A percentile compares a stretch with the other conserved stretches of the same genome.
Evolutionary conservation across 345 rosid genomes (phyloP).

Genomic region (Eucalyptus paniculata): DNA sequence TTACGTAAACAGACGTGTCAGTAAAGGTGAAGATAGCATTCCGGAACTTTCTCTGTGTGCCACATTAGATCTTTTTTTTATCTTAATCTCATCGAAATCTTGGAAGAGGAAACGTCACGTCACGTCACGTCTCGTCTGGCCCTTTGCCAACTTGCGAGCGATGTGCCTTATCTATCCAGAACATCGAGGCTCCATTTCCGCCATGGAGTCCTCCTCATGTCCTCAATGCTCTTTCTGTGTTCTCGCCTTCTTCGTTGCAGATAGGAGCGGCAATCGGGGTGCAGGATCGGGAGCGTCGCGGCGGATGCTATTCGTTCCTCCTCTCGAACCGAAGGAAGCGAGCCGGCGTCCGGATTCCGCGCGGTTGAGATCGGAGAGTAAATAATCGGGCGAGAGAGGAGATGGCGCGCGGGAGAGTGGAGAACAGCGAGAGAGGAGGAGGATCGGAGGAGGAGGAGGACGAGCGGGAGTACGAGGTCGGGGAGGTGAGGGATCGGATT

Average conservation of each 20-base stretch:
- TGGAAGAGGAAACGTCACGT: neutral
- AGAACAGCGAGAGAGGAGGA: neutral
- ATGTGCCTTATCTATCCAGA: neutral
- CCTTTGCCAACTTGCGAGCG: neutral
- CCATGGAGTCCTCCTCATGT: neutral
- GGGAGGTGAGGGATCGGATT: slow-evolving; percentile 24
- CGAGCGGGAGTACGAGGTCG: slow-evolving; percentile 15
- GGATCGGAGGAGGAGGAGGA: neutral
- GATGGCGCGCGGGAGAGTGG: neutral
- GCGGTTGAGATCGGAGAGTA: neutral
- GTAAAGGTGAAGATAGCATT: neutral
- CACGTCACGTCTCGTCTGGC: neutral
- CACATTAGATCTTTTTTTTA: neutral
- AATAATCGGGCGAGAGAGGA: neutral
- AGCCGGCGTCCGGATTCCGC: neutral
- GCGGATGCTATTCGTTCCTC: neutral
- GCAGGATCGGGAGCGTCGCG: neutral
- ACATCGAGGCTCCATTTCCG: neutral
- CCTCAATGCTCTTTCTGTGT: neutral
- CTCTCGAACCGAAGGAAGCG: neutral
- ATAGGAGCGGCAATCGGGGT: neutral
- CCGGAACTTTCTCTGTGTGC: neutral
- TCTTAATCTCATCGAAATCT: neutral
- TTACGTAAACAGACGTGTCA: neutral
- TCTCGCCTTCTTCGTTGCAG: neutral